Evolutionary conservation across 2,329 filamentous ascomycete genomes (phyloP).

Genomic region (Fusarium virguliforme): DNA sequence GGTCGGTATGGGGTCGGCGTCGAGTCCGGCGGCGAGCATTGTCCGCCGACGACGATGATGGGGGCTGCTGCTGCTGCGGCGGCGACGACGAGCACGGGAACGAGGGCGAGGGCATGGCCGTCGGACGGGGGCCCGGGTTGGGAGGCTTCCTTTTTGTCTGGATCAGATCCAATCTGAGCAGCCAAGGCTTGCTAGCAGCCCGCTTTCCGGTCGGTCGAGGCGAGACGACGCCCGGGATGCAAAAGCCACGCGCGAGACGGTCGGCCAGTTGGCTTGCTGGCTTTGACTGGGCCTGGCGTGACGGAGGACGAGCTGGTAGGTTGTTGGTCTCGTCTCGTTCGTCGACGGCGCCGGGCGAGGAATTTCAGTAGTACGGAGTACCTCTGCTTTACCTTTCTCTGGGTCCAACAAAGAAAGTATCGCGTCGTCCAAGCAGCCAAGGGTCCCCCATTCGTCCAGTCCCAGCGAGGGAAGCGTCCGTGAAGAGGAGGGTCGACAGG

Average conservation of each 20-base stretch:
- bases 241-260: conserved; percentile 46
- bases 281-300: conserved; percentile 47
- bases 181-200: conserved; percentile 31
- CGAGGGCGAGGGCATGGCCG: conserved; percentile 45
- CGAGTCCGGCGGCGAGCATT: conserved; percentile 49
- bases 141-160: conserved; percentile 43
- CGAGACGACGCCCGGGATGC: conserved; percentile 43
- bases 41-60: conserved; percentile 42
- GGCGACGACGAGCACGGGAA: conserved; percentile 15
- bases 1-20: conserved; percentile 47
- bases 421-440: conserved; percentile 31
- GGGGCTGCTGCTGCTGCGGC: background rate
- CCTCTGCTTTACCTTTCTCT: conserved; percentile 35
- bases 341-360: conserved; percentile 39
- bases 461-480: conserved; percentile 28
- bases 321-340: conserved; percentile 31
- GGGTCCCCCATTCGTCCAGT: conserved; percentile 29
- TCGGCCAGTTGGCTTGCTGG: conserved; percentile 43
- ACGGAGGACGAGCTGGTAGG: conserved; percentile 43
- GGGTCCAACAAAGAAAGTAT: conserved; percentile 28
- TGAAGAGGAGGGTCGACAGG: conserved; percentile 41
- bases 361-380: conserved; percentile 42
- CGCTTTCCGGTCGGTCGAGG: conserved; percentile 21
- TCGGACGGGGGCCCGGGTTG: conserved; percentile 32
- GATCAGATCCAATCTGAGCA: conserved; percentile 44